Evolutionary conservation across 768 basidiomycete genomes (phyloP), one percentile per base, ranked within the genome.

Genomic region (Naganishia randhawae): DNA sequence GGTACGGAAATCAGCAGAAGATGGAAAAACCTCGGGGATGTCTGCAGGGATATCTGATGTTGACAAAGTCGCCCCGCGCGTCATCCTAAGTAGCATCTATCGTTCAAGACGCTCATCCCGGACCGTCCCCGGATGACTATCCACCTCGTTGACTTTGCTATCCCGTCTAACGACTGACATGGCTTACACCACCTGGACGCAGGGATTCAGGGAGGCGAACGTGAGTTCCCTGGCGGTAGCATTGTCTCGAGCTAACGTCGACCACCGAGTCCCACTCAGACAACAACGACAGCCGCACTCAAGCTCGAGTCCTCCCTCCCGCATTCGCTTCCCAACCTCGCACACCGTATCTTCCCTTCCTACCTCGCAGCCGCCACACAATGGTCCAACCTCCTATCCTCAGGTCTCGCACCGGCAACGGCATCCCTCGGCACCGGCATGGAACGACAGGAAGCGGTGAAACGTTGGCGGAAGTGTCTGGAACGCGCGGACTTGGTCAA

Each of bases 401-500:
- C 65, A 7, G 69, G 69, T 14, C 42, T 70, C 5, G 45, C 37
- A 3, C 65, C 69, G 1, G 25, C 67, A 27, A 2, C 66, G 35
- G n/a, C 25, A 19, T 22, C 31, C 54, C 17, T 52, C 29, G 8
- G 41, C 27, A 48, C 41, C 33, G n/a, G 16, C 31, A 8, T 32
- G 32, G 16, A 57, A 45, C 4, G 45, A 45, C 54, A 57, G 37
- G 54, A 61, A 6, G 67, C 78, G 37, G 71, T 69, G 68, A 76
- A 74, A 65, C 74, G 74, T 74, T 80, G 78, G 77, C 71, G 76
- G 25, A 53, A 76, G 27, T 76, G 78, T 16, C 65, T 80, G 14
- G 77, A 77, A 50, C 67, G 78, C 33, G 78, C 77, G 9, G 77
- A 80, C 61, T 75, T 77, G 69, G 70, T 80, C 68, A 78, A 77